Evolutionary conservation across 208 protist genomes (phyloP).

Genomic region (Blechomonas ayalai): DNA sequence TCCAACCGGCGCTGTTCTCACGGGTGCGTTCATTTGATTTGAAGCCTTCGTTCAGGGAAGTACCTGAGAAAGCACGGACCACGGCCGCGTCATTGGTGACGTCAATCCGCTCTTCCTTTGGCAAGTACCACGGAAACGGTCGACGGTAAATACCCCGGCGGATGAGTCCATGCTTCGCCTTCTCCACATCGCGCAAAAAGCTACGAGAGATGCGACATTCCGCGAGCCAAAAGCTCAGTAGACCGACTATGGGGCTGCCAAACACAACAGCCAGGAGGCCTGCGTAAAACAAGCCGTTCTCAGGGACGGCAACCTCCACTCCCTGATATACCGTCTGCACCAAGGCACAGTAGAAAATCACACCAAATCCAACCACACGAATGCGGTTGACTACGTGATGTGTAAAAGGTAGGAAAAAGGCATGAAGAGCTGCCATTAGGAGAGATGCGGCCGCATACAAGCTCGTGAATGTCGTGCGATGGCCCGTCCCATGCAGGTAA

Average conservation of each 20-base stretch:
- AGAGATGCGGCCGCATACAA: slow-evolving; percentile 3
- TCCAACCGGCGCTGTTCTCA: too few species aligned
- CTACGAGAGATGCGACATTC: slow-evolving; percentile 4
- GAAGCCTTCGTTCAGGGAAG: too few species aligned
- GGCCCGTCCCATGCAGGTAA: slow-evolving; percentile 8
- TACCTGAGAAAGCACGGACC: too few species aligned
- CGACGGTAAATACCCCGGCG: not conserved
- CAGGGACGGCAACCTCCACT: not conserved
- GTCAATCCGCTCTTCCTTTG: slow-evolving; percentile 12
- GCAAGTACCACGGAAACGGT: slow-evolving; percentile 8
- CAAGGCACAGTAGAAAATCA: slow-evolving; percentile 1
- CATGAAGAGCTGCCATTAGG: slow-evolving; percentile 7
- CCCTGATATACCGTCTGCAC: slow-evolving; percentile 3
- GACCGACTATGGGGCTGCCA: too few species aligned
- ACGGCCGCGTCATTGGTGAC: not conserved
- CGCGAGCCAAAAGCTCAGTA: slow-evolving; percentile 5
- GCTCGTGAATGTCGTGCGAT: slow-evolving; percentile 5
- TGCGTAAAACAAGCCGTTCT: slow-evolving; percentile 1
- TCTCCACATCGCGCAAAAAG: slow-evolving; percentile 2
- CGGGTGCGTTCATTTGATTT: too few species aligned
- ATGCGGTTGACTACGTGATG: slow-evolving; percentile 8
- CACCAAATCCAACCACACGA: slow-evolving; percentile 3
- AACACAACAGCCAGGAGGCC: slow-evolving; percentile 3
- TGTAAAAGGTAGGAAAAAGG: slow-evolving; percentile 16
- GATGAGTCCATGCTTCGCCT: slow-evolving; percentile 4